phyloP scores from a whole-genome alignment of 768 basidiomycete genomes.

The Rhodotorula toruloides region DNA sequence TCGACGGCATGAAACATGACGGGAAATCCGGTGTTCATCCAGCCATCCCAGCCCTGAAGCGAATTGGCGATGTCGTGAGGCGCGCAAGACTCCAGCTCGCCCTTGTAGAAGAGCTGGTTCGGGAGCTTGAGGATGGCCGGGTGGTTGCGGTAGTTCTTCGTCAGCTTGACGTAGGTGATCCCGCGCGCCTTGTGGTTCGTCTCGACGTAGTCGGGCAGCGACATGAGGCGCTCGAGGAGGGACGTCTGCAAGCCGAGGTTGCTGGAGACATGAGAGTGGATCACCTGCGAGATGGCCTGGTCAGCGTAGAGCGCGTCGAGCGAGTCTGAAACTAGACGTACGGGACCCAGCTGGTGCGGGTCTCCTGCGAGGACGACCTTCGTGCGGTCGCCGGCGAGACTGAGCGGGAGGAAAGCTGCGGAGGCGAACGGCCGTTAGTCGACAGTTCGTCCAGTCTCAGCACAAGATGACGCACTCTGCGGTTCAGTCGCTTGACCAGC shows the following conservation, averaged over 20 bases:
- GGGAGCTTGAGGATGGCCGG: conserved; percentile 45
- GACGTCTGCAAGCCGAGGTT: conserved; percentile 43
- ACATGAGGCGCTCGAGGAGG: conserved; percentile 46
- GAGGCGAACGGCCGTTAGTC: neutral
- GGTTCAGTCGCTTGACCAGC: conserved; percentile 28
- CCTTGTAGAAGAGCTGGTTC: conserved; percentile 45
- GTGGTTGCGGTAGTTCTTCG: conserved; percentile 46
- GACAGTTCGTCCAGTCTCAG: accelerated
- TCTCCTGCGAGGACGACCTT: conserved; percentile 46
- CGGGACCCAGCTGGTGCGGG: conserved; percentile 46
- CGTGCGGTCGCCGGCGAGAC: conserved; percentile 12
- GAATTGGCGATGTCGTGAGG: neutral
- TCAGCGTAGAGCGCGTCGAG: neutral
- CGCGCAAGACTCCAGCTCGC: conserved; percentile 42
- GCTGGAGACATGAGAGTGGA: conserved; percentile 41
- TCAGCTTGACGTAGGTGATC: conserved; percentile 25
- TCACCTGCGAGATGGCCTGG: neutral
- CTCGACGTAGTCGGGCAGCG: conserved; percentile 37
- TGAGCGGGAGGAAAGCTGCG: conserved; percentile 22
- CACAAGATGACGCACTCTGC: conserved; percentile 8
- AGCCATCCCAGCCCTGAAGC: conserved; percentile 38
- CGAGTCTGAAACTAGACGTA: conserved; percentile 3
- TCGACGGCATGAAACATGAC: conserved; percentile 43
- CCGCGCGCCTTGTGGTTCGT: conserved; percentile 1
- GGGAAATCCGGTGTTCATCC: conserved; percentile 43